These are phyloP conservation scores for Dissophora globulifera DNA, from an alignment of 192 early-diverging fungal genomes.

Conservation along the genomic window DNA sequence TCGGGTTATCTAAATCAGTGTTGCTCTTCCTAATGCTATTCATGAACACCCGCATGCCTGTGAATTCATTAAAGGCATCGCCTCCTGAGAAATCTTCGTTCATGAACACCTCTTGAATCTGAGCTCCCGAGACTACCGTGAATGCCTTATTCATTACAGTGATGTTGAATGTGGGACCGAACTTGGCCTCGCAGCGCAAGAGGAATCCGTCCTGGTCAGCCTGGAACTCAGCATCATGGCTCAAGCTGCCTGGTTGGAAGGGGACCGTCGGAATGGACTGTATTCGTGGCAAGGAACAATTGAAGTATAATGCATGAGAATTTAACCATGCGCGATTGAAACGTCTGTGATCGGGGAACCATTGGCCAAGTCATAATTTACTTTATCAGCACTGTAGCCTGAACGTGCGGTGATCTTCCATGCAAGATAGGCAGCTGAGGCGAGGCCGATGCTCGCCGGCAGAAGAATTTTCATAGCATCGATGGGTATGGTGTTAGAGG, in stretches of 20 bases:
- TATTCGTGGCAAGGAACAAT: background rate
- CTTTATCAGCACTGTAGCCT: constrained; percentile 24
- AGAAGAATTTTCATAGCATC: constrained; percentile 8
- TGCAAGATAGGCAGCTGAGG: constrained; percentile 31
- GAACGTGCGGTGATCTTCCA: constrained; percentile 4
- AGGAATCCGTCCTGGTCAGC: constrained; percentile 12
- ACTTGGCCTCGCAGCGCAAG: constrained; percentile 5
- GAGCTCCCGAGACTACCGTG: constrained; percentile 33
- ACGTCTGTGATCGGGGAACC: too few relatives aligned
- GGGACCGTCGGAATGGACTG: background rate
- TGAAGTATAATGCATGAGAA: background rate
- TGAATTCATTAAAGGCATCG: constrained; percentile 36
- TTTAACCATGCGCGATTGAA: too few relatives aligned
- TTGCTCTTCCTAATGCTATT: constrained; percentile 21
- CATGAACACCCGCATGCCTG: constrained; percentile 14
- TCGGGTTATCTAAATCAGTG: background rate
- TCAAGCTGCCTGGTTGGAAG: background rate
- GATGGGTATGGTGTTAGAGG: background rate
- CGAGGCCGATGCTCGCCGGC: constrained; percentile 35
- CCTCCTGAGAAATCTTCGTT: constrained; percentile 22
- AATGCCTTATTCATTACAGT: constrained; percentile 1
- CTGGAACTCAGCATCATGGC: constrained; percentile 8
- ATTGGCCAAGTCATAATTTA: too few relatives aligned
- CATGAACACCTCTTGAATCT: constrained; percentile 44
- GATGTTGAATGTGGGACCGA: constrained; percentile 33